A percentile compares a stretch with the other conserved stretches of the same genome.
Conservation (phyloP, 2,329 filamentous ascomycete species). For the Pseudogymnoascus sp. region DNA sequence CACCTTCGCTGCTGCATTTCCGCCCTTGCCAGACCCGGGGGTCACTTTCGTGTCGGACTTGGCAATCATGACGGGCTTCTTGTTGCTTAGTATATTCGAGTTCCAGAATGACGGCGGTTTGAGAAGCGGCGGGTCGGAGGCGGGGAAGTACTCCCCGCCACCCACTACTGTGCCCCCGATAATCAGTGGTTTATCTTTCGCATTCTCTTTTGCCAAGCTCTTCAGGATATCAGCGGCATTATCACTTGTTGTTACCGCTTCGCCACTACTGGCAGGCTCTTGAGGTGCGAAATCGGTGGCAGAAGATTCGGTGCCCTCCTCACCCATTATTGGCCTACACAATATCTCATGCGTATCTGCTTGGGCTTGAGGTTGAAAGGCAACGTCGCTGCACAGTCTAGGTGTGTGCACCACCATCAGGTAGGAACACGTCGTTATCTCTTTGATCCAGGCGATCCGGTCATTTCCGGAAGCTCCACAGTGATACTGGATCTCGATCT, state of each 20-base stretch:
- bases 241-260: conserved; percentile 21
- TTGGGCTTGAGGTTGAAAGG: conserved; percentile 37
- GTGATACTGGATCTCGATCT: conserved; percentile 53
- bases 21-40: not conserved
- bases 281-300: conserved; percentile 39
- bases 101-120: not conserved
- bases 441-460: conserved; percentile 64
- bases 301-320: not conserved
- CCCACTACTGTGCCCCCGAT: conserved; percentile 53
- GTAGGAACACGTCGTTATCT: conserved; percentile 62
- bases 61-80: not conserved
- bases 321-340: not conserved
- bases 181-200: conserved; percentile 30
- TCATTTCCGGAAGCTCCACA: conserved; percentile 56
- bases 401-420: conserved; percentile 67
- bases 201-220: conserved; percentile 16
- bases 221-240: conserved; percentile 24
- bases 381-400: conserved; percentile 65
- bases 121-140: conserved; percentile 38
- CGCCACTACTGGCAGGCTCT: conserved; percentile 22
- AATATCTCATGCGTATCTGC: not conserved
- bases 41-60: not conserved
- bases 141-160: conserved; percentile 45
- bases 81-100: not conserved
- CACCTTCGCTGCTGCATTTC: not conserved